These are phyloP conservation scores for Trypanosoma melophagium DNA, from an alignment of 208 protist species.

Conservation along the genomic window DNA sequence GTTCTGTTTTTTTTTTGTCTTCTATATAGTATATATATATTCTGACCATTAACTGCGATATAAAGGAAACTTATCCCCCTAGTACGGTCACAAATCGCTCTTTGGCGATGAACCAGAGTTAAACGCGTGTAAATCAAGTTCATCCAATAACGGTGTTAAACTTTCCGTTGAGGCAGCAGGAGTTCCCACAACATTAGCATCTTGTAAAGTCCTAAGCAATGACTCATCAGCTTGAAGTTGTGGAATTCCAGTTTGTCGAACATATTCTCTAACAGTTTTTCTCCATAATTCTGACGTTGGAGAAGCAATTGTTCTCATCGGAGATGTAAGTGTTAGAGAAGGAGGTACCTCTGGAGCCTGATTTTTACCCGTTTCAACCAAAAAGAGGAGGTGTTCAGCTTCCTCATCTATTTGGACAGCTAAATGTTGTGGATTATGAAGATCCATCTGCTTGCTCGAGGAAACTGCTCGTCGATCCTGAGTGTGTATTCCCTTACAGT, in stretches of 20 bases:
- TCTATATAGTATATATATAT: neutral
- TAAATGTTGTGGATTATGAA: conserved; percentile 59
- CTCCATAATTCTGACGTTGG: conserved; percentile 76
- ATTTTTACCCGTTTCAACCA: conserved; percentile 20
- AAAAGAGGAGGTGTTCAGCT: conserved; percentile 54
- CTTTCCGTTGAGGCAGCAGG: conserved; percentile 65
- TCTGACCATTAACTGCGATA: conserved; percentile 10
- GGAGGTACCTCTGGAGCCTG: conserved; percentile 25
- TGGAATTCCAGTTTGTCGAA: conserved; percentile 74
- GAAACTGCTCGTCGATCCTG: conserved; percentile 64
- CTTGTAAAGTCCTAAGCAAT: conserved; percentile 72
- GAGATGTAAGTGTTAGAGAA: conserved; percentile 35
- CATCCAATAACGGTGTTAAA: conserved; percentile 80
- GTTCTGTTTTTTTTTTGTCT: neutral
- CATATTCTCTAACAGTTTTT: conserved; percentile 80
- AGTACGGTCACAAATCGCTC: neutral
- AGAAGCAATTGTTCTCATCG: conserved; percentile 39
- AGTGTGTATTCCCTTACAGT: conserved; percentile 76
- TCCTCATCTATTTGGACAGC: conserved; percentile 64
- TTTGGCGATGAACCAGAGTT: conserved; percentile 62
- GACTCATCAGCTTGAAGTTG: conserved; percentile 80
- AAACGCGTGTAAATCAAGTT: conserved; percentile 66
- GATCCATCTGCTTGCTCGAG: conserved; percentile 72
- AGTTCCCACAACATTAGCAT: conserved; percentile 65
- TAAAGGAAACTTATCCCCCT: neutral